Conservation (phyloP, 306 rosid genomes). For the Vigna radiata region DNA sequence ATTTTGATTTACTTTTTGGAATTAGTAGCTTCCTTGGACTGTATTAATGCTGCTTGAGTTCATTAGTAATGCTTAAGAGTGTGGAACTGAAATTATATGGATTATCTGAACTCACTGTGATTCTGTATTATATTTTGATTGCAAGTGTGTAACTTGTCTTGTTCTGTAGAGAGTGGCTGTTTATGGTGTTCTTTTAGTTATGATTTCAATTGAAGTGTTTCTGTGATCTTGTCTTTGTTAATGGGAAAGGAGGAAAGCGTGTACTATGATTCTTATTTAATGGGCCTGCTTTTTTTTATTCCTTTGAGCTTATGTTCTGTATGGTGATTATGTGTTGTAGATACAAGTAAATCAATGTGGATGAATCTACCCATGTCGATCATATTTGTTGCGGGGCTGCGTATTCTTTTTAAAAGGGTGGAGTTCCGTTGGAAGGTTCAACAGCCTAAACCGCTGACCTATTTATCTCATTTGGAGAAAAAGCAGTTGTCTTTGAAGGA, state of each 20-base stretch:
- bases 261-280: background rate
- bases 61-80: background rate
- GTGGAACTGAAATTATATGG: slow-evolving; percentile 2
- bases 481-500: slow-evolving; percentile 81
- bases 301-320: slow-evolving; percentile 8
- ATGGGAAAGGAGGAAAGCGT: slow-evolving; percentile 18
- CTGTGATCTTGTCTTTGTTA: background rate
- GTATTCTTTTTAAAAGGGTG: slow-evolving; percentile 68
- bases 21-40: slow-evolving; percentile 4
- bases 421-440: slow-evolving; percentile 83
- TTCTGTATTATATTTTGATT: slow-evolving; percentile 4
- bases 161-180: background rate
- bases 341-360: slow-evolving; percentile 97
- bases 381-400: slow-evolving; percentile 72
- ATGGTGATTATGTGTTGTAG: slow-evolving; percentile 48
- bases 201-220: slow-evolving; percentile 10
- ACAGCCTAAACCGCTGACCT: slow-evolving; percentile 57
- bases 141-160: background rate
- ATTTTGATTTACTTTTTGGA: background rate
- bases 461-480: slow-evolving; percentile 87
- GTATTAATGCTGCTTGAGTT: slow-evolving; percentile 12
- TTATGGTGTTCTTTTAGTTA: background rate
- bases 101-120: slow-evolving; percentile 15
- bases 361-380: slow-evolving; percentile 87
- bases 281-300: background rate